Percentiles rank a stretch among this genome's conserved stretches.
Conservation (phyloP, 2,329 filamentous ascomycete species). For the Penicillium concentricum region DNA sequence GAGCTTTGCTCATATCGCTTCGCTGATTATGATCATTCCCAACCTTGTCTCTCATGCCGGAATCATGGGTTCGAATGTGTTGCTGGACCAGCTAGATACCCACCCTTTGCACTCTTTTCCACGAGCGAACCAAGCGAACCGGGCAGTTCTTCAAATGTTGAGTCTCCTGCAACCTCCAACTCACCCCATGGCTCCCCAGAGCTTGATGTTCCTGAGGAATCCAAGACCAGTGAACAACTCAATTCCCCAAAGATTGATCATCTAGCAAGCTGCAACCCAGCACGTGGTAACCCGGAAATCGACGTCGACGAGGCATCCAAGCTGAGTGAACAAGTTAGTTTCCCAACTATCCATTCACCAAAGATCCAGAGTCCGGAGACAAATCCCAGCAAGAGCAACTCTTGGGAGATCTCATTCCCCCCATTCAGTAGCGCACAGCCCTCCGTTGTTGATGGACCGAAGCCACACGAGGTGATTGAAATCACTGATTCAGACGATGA, state of each 20-base stretch:
- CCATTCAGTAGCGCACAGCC: too few species aligned
- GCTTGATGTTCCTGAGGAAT: not conserved
- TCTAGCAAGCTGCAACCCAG: not conserved
- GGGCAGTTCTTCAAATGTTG: not conserved
- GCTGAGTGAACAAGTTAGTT: not conserved
- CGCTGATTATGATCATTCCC: slow-evolving; percentile 22
- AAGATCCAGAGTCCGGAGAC: not conserved
- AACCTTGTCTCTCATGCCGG: slow-evolving; percentile 34
- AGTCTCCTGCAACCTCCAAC: not conserved
- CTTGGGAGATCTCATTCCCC: not conserved
- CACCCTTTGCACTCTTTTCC: not conserved
- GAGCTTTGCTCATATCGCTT: slow-evolving; percentile 36
- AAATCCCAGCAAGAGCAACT: not conserved
- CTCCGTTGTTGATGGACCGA: not conserved
- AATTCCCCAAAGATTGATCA: too few species aligned
- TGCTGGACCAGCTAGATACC: slow-evolving; percentile 34
- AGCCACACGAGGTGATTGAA: not conserved
- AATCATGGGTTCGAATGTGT: slow-evolving; percentile 31
- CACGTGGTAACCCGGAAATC: not conserved
- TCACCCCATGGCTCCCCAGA: not conserved
- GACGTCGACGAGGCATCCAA: slow-evolving; percentile 7
- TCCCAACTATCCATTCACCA: not conserved
- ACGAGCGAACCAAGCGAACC: not conserved
- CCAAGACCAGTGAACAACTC: not conserved
- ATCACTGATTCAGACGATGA: not conserved